Conservation (phyloP, 257 asterid species). For the Capsicum chinense region DNA sequence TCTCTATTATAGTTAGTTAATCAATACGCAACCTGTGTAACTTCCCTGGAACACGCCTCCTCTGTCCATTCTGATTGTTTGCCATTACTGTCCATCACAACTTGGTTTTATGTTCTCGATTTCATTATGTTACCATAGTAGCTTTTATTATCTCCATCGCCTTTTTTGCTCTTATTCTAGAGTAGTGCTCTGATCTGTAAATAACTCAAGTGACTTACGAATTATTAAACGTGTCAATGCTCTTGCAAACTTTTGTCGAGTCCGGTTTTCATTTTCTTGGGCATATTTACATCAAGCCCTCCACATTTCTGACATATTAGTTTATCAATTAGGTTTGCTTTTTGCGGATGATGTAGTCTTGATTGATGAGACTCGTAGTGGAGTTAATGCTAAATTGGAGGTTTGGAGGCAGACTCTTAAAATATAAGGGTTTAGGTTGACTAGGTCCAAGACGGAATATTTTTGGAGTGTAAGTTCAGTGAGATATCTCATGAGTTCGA, state of each 20-base stretch:
- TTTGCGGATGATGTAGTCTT: too few species aligned
- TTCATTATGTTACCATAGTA: background rate
- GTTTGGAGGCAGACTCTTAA: too few species aligned
- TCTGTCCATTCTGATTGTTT: background rate
- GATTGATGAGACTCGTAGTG: too few species aligned
- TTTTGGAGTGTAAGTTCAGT: too few species aligned
- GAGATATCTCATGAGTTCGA: too few species aligned
- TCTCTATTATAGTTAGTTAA: too few species aligned
- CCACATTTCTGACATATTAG: background rate
- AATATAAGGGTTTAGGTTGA: too few species aligned
- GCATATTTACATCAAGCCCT: background rate
- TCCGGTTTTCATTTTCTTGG: background rate
- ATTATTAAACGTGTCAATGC: background rate
- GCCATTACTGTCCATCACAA: background rate
- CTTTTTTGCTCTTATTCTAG: background rate
- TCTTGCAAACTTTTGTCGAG: background rate
- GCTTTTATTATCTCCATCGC: constrained; percentile 17
- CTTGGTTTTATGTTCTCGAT: background rate
- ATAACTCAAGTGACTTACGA: background rate
- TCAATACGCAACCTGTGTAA: too few species aligned
- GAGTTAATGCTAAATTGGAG: too few species aligned
- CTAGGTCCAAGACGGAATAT: too few species aligned
- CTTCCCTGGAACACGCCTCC: background rate
- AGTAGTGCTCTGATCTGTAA: background rate
- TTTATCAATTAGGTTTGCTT: background rate